Evolutionary conservation across 2,329 filamentous ascomycete genomes (phyloP).

Genomic region (Calonectria naviculata): DNA sequence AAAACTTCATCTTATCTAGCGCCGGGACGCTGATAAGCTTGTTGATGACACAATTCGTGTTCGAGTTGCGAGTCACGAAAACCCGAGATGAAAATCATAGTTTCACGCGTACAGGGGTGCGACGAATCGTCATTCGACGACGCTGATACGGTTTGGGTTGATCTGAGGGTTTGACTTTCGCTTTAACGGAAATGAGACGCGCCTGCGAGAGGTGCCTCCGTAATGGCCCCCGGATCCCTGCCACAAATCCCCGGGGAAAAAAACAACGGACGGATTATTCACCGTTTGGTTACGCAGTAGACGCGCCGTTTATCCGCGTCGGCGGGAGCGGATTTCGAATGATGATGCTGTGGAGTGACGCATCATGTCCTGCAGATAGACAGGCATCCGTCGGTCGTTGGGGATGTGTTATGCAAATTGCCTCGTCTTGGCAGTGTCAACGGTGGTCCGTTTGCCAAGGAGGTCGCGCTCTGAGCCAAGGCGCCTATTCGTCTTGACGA

Average conservation of each 20-base stretch:
- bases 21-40: background rate
- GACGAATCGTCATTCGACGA: background rate
- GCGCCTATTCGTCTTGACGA: background rate
- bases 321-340: background rate
- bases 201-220: background rate
- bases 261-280: background rate
- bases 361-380: background rate
- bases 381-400: background rate
- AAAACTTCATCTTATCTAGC: background rate
- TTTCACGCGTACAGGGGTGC: background rate
- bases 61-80: no score
- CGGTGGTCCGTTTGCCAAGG: background rate
- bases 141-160: background rate
- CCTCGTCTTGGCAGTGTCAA: background rate
- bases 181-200: conserved; percentile 4
- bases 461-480: background rate
- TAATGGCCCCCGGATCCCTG: background rate
- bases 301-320: background rate
- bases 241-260: background rate
- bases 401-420: background rate
- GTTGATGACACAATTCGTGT: background rate
- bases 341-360: background rate
- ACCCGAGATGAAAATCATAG: background rate
- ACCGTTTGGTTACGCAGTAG: background rate
- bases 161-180: conserved; percentile 1